Evolutionary conservation across 495 filamentous ascomycete genomes (phyloP).

Genomic region (Penicillium daleae): DNA sequence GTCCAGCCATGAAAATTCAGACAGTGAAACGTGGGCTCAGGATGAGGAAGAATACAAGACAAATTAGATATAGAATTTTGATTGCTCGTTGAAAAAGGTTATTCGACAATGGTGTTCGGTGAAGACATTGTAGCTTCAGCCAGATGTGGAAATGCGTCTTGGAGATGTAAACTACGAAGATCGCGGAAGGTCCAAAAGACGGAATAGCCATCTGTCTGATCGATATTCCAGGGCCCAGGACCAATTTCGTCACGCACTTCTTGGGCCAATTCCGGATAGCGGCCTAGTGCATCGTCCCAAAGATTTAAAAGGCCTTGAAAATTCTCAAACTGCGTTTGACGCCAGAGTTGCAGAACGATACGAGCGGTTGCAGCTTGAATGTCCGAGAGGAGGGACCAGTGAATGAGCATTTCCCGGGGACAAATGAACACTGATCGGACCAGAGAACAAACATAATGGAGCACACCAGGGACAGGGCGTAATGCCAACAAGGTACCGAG

Average conservation of each 20-base stretch:
- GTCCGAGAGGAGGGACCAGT: neutral
- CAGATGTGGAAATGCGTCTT: conserved; percentile 7
- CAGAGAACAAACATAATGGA: neutral
- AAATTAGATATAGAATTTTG: neutral
- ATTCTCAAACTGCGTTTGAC: conserved; percentile 3
- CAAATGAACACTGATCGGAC: neutral
- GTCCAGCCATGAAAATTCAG: conserved; percentile 1
- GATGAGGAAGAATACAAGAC: neutral
- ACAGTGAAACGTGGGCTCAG: neutral
- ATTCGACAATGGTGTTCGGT: neutral
- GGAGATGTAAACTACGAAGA: conserved; percentile 12
- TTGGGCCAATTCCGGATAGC: neutral
- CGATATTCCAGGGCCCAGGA: conserved; percentile 10
- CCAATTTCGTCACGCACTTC: conserved; percentile 4
- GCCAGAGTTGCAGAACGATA: neutral
- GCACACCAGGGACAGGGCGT: neutral
- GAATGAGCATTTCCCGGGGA: neutral
- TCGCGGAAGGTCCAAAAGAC: conserved; percentile 13
- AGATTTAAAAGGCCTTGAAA: neutral
- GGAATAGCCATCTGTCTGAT: conserved; percentile 10
- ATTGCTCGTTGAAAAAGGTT: neutral
- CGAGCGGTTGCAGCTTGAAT: neutral
- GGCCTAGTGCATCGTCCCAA: neutral
- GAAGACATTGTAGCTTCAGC: neutral
- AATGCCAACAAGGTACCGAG: neutral